Evolutionary conservation across 78 protist species (phyloP), one percentile per base, ranked within the genome.

Genomic region (Capsaspora owczarzaki): DNA sequence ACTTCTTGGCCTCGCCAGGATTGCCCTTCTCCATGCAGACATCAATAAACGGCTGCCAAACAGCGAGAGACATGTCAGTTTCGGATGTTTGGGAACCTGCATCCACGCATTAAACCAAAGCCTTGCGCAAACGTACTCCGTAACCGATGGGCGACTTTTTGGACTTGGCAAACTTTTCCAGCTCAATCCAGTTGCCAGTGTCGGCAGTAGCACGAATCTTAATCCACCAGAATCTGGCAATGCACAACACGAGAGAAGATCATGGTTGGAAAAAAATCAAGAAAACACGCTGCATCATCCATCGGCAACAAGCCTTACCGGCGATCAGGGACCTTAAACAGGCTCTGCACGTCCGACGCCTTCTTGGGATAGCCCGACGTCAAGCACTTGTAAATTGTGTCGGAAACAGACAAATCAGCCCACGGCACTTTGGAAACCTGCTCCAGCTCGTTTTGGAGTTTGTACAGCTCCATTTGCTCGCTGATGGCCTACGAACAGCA

Each of bases 71-170:
- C 70, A 0, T 8, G 29, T 10, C 0, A 31, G 10, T 0, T 5
- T 27, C 1, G 23, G 14, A 10, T 60, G 81, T 4, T 22, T 1
- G 81, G 4, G 61, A 1, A 41, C 4, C 25, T 12, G 1, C 38
- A 49, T 8, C 38, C n/a, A 40, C 46, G 46, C 31, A 41, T 12
- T 74, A 6, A 46, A 5, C 44, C 14, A n/a, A 27, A 6, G 12
- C 23, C 44, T 1, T 14, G 22, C 33, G 27, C 42, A n/a, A 4
- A 37, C 82, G 43, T 19, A 61, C 82, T 70, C 66, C 76, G 46
- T 71, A 83, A 2, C 83, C 82, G 23, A 83, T 83, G 74, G 80
- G 87, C 37, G 81, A 42, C 71, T 43, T 74, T 49, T 72, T 49
- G 46, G 14, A 16, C 53, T 60, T 61, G 68, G 81, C 68, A 33